phyloP scores from a whole-genome alignment of 371 early-diverging fungal species.

The Spiromyces aspiralis region DNA sequence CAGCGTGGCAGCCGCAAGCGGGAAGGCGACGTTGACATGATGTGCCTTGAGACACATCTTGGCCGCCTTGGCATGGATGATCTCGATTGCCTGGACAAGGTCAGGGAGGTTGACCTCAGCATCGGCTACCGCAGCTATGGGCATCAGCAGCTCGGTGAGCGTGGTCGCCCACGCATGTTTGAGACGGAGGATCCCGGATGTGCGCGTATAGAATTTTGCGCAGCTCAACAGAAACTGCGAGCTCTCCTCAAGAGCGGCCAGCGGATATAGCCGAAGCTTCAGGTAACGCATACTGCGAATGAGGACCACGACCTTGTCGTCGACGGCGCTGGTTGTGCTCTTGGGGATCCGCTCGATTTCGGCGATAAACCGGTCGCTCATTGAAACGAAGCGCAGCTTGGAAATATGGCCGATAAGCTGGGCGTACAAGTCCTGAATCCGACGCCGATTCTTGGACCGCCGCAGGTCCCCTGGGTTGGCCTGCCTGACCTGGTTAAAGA shows the following conservation, averaged over 20 bases:
- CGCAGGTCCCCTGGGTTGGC: slow-evolving; percentile 65
- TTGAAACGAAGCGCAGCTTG: slow-evolving; percentile 72
- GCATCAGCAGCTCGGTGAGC: slow-evolving; percentile 77
- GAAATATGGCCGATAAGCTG: slow-evolving; percentile 79
- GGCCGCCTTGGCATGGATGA: slow-evolving; percentile 73
- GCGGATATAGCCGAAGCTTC: slow-evolving; percentile 83
- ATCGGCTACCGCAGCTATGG: slow-evolving; percentile 76
- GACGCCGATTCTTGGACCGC: slow-evolving; percentile 60
- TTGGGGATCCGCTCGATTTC: slow-evolving; percentile 51
- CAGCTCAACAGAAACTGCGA: slow-evolving; percentile 78
- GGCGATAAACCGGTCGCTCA: slow-evolving; percentile 83
- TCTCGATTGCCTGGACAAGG: slow-evolving; percentile 82
- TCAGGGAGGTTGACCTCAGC: slow-evolving; percentile 91
- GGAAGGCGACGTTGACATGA: slow-evolving; percentile 58
- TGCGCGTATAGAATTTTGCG: slow-evolving; percentile 65
- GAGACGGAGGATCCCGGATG: slow-evolving; percentile 59
- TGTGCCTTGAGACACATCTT: slow-evolving; percentile 79
- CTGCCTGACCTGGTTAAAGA: slow-evolving; percentile 73
- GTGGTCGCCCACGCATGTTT: slow-evolving; percentile 83
- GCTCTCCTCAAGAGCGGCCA: slow-evolving; percentile 81
- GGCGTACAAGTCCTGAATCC: slow-evolving; percentile 75
- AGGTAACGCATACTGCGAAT: slow-evolving; percentile 80
- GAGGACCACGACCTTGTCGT: slow-evolving; percentile 67
- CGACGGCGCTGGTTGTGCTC: slow-evolving; percentile 28
- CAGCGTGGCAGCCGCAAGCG: slow-evolving; percentile 69